Conservation (phyloP, 495 filamentous ascomycete genomes). For the Penicillium cinerascens region DNA sequence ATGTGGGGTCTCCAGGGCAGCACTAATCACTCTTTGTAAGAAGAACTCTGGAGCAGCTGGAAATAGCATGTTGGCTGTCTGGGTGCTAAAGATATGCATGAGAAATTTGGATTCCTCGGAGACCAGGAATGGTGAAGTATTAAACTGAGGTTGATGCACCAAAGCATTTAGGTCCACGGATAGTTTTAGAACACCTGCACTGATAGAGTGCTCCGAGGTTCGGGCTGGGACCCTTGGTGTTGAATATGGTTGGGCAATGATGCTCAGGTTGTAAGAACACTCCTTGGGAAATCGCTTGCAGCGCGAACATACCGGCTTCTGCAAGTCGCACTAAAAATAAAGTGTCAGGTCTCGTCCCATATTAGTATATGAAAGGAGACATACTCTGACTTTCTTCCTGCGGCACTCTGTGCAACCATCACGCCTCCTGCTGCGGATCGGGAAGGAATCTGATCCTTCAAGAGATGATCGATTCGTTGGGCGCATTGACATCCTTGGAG, state of each 20-base stretch:
- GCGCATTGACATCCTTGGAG: too few species aligned
- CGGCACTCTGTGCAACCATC: conserved; percentile 36
- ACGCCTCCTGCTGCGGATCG: conserved; percentile 14
- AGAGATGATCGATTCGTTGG: too few species aligned
- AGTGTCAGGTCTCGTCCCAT: not conserved
- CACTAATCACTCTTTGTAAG: conserved; percentile 21
- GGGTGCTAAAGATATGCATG: conserved; percentile 26
- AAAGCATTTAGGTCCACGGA: too few species aligned
- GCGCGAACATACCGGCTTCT: conserved; percentile 25
- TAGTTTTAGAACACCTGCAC: too few species aligned
- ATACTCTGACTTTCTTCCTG: conserved; percentile 34
- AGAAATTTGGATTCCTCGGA: too few species aligned
- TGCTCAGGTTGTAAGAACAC: conserved; percentile 25
- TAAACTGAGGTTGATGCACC: too few species aligned
- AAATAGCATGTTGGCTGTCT: conserved; percentile 28
- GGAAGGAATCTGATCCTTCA: too few species aligned
- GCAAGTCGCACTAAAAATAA: conserved; percentile 25
- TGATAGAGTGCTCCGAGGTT: too few species aligned
- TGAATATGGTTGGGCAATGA: too few species aligned
- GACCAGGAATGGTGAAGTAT: too few species aligned
- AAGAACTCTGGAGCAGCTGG: conserved; percentile 26
- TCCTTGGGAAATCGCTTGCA: conserved; percentile 28
- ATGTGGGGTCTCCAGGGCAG: conserved; percentile 26
- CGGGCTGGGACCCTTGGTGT: too few species aligned
- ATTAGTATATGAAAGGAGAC: not conserved